Conservation (phyloP, 208 protist species). For the Crithidia sp. region DNA sequence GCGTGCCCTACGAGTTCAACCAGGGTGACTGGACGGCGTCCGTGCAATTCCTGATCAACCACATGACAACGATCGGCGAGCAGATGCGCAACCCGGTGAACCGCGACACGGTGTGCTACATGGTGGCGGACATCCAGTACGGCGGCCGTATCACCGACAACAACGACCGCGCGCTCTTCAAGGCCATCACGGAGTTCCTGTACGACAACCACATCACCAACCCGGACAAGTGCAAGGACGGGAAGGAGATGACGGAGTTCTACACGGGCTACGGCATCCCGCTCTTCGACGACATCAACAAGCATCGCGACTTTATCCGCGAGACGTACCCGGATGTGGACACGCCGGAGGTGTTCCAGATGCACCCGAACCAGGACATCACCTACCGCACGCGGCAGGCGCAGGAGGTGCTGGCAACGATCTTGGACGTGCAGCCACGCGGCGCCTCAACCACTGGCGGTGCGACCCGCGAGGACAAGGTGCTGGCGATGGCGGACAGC, state of each 20-base stretch:
- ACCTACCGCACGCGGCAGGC: constrained; percentile 93
- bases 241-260: constrained; percentile 87
- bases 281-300: constrained; percentile 93
- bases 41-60: constrained; percentile 97
- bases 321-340: constrained; percentile 96
- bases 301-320: constrained; percentile 93
- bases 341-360: constrained; percentile 97
- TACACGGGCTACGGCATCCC: constrained; percentile 88
- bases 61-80: constrained; percentile 97
- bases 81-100: constrained; percentile 93
- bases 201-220: constrained; percentile 92
- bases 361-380: constrained; percentile 98
- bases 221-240: constrained; percentile 86
- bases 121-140: constrained; percentile 99
- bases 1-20: constrained; percentile 99
- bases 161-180: constrained; percentile 97
- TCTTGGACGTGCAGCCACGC: constrained; percentile 97
- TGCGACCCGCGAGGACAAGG: constrained; percentile 94
- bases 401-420: constrained; percentile 94
- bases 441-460: constrained; percentile 84
- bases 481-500: constrained; percentile 87
- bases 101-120: constrained; percentile 96
- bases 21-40: constrained; percentile 97
- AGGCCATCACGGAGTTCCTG: constrained; percentile 96
- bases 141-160: constrained; percentile 99